A percentile compares a stretch with the other conserved stretches of the same genome.
phyloP scores from a whole-genome alignment of 192 early-diverging fungal genomes.

The Kickxella alabastrina region DNA sequence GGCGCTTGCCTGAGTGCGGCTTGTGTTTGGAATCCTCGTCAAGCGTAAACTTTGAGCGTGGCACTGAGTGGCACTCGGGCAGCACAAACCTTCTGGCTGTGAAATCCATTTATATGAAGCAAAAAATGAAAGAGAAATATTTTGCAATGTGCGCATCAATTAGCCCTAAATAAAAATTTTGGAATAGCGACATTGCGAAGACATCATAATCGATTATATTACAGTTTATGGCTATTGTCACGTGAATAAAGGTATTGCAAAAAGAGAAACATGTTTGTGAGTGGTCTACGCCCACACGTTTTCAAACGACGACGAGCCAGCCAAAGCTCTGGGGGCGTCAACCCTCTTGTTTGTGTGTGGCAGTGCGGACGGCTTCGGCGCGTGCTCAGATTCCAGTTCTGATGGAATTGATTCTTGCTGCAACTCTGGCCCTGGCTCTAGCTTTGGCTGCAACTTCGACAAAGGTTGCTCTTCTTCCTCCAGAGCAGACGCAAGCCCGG shows the following conservation, averaged over 20 bases:
- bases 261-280: neutral
- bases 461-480: no score
- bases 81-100: conserved; percentile 2
- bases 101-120: neutral
- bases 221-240: no score
- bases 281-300: conserved; percentile 5
- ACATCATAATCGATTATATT: no score
- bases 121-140: neutral
- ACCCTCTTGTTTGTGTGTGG: no score
- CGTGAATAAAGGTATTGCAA: neutral
- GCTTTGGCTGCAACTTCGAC: no score
- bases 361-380: neutral
- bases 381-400: neutral
- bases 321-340: no score
- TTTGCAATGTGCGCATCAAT: no score
- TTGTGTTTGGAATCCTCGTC: neutral
- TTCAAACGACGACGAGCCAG: neutral
- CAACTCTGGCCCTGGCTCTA: no score
- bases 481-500: no score
- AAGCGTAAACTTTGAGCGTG: conserved; percentile 20
- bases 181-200: no score
- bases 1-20: neutral
- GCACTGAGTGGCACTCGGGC: conserved; percentile 34
- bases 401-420: neutral
- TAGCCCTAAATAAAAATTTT: no score